Base-by-base conservation (phyloP, 1,139 yeast species). In the Wickerhamomyces sp. region DNA sequence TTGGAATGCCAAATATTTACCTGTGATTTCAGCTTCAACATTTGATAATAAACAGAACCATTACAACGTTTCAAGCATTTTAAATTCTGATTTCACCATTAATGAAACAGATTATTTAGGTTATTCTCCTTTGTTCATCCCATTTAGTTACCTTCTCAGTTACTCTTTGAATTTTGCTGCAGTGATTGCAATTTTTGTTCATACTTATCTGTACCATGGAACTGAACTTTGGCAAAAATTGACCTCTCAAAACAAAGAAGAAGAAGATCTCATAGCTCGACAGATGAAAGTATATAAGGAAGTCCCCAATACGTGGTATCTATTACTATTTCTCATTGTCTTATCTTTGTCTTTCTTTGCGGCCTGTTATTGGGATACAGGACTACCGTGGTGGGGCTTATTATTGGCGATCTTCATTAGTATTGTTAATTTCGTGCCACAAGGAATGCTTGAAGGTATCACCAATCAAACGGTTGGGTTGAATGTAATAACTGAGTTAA, bases 141-240 rank as follows among this genome's bases (percentile, higher is more conserved):
- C 69, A 1, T 62, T 62, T 39, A 60, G 67, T 4, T 65, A 61
- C 45, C 44, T 62, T 25, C 44, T 64, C 36, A 56, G 65, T 12
- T 65, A 65, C 41, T 67, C 68, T 4, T 48, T 64, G 43, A 63
- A 62, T 42, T 65, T 65, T 47, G 70, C 69, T 5, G 68, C 69
- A 29, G 58, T 63, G 12, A 53, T 59, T n/a, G 59, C 68, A 1
- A 58, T 64, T n/a, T 58, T 64, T 38, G 58, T 61, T 4, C 69
- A 67, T 44, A 58, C 67, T 24, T 46, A 51, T 27, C 44, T 67
- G 12, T 67, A 65, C 47, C 65, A 64, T 43, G 70, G 72, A 10
- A 61, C 59, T 33, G 66, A 63, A 35, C 63, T 66, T 18, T 28
- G 52, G 26, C 45, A 43, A 17, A 56, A 55, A 30, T 42, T 64